Base-by-base conservation (phyloP, 179 eudicot genomes). In the Beta macrorhiza region DNA sequence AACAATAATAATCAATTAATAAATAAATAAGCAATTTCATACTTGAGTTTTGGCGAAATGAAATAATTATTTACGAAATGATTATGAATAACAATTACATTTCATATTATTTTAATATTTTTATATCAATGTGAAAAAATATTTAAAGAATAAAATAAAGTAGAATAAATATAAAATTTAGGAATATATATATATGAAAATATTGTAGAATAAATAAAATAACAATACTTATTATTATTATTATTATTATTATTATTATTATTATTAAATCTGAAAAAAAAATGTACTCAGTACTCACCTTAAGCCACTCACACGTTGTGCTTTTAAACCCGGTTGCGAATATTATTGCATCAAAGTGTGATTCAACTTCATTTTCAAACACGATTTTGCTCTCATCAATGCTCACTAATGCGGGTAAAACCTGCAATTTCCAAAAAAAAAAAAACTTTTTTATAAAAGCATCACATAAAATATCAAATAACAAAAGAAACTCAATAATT, bases 321-420 rank as follows among this genome's bases (percentile, higher is more conserved):
- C 78, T 86, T 76, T 16, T 81, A 44, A 75, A 88, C 3, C 90
- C 90, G 1, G 89, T 88, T 5, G 90, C 88, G 75, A 86, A 86
- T 12, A 88, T 44, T 13, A 88, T 86, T 42, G 83, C 89, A 70
- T 88, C 90, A 72, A 84, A 84, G 1, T 76, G 62, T 32, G 79
- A 44, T 64, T 81, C 81, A n/a, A 22, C 56, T 8, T 74, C 52
- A 80, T 84, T 76, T 72, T 82, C 83, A 32, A 88, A 84, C 2
- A 83, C 52, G 5, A 86, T 83, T 45, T 45, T 69, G 16, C 56
- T 74, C 29, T 76, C 65, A 11, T 79, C 76, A 19, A 88, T 75
- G 22, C 59, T 52, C 12, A 44, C 20, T 22, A 87, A 81, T 1
- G 22, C 77, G 0, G 89, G 89, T n/a, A 86, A 49, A 6, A 85